Percentiles rank a stretch among this genome's conserved stretches.
Evolutionary conservation across 2,329 filamentous ascomycete species (phyloP).

Genomic region (Neopestalotiopsis sp.): DNA sequence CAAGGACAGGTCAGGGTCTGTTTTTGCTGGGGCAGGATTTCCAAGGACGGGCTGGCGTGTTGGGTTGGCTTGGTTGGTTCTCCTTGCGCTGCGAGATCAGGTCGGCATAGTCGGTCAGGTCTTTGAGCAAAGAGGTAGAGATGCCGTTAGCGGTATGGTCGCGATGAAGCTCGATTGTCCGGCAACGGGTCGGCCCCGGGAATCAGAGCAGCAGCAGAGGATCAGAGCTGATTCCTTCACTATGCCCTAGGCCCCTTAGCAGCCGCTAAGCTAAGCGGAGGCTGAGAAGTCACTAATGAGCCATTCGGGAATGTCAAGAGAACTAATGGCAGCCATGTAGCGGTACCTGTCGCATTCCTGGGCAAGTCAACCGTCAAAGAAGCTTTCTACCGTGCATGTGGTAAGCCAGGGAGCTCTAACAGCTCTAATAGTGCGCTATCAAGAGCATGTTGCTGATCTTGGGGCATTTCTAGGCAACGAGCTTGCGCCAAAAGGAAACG

Average conservation of each 20-base stretch:
- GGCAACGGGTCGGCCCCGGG: not conserved
- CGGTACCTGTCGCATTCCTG: not conserved
- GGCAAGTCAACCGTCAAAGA: not conserved
- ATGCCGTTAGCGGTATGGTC: not conserved
- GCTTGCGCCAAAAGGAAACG: not conserved
- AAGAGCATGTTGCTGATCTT: not conserved
- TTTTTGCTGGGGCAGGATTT: not conserved
- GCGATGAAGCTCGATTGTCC: slow-evolving; percentile 9
- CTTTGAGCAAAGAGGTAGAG: not conserved
- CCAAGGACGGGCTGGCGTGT: not conserved
- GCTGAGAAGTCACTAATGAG: not conserved
- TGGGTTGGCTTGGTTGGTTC: not conserved
- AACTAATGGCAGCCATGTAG: not conserved
- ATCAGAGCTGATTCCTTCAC: not conserved
- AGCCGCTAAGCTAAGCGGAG: not conserved
- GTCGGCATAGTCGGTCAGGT: not conserved
- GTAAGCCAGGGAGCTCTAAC: not conserved
- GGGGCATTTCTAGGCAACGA: not conserved
- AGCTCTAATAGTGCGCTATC: not conserved
- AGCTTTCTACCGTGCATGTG: not conserved
- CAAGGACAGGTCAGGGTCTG: not conserved
- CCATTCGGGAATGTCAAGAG: not conserved
- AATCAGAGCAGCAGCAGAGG: not conserved
- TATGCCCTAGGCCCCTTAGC: not conserved
- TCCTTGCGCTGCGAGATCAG: not conserved